Percentiles rank a stretch among this genome's conserved stretches.
These are phyloP conservation scores for Cryptococcus depauperatus DNA, from an alignment of 1,284 basidiomycete species.

Conservation along the genomic window DNA sequence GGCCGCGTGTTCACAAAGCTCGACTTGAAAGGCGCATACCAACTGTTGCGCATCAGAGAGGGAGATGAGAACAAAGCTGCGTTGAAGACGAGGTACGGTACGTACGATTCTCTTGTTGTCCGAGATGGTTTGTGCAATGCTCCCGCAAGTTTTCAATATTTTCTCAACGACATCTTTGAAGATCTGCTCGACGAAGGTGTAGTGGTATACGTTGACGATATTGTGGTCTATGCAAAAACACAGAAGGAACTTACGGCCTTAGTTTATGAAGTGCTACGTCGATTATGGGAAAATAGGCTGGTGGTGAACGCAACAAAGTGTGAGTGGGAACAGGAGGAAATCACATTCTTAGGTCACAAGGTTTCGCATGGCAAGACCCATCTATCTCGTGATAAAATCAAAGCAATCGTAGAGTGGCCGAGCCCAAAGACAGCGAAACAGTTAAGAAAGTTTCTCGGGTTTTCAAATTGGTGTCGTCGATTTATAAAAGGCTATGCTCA, in stretches of 20 bases:
- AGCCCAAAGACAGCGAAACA: too few relatives aligned
- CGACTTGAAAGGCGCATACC: not conserved
- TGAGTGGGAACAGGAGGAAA: not conserved
- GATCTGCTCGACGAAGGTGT: not conserved
- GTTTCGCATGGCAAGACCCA: not conserved
- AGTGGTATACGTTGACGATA: constrained; percentile 1
- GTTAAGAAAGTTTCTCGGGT: too few relatives aligned
- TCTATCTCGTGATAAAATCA: not conserved
- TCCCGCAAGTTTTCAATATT: not conserved
- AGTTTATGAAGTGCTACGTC: not conserved
- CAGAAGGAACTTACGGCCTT: not conserved
- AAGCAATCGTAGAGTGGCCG: not conserved
- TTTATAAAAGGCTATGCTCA: too few relatives aligned
- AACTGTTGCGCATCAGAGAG: not conserved
- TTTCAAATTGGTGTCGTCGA: too few relatives aligned
- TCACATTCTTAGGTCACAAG: not conserved
- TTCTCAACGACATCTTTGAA: not conserved
- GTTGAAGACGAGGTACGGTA: not conserved
- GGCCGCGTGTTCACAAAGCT: not conserved
- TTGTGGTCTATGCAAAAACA: not conserved
- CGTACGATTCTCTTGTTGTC: not conserved
- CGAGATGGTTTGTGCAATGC: not conserved
- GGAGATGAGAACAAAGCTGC: not conserved
- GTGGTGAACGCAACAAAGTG: not conserved
- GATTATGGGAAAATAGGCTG: not conserved